Conservation (phyloP, 2,329 filamentous ascomycete species). For the Botrytis paeoniae region DNA sequence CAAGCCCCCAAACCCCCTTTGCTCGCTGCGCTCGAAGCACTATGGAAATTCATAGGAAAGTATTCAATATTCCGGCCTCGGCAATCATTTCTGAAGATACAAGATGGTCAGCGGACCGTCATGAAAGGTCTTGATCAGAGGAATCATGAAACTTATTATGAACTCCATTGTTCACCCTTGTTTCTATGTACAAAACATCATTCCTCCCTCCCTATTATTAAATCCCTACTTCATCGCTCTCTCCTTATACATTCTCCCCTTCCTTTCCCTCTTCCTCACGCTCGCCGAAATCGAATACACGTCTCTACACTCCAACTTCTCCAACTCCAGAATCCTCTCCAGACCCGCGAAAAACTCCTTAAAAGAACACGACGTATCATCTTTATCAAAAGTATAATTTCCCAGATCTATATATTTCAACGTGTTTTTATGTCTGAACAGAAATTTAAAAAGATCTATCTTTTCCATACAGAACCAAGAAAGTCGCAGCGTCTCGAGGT, state of each 20-base stretch:
- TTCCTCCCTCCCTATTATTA: not conserved
- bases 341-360: not conserved
- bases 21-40: not conserved
- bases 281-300: not conserved
- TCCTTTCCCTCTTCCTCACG: not conserved
- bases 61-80: not conserved
- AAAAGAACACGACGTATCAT: not conserved
- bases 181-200: not conserved
- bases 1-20: no score
- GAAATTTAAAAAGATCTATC: not conserved
- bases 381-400: not conserved
- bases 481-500: not conserved
- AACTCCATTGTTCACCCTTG: fast-evolving
- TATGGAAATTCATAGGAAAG: not conserved
- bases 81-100: not conserved
- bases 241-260: not conserved
- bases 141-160: no score
- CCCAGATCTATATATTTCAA: not conserved
- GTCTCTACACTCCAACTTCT: not conserved
- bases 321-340: not conserved
- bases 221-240: not conserved
- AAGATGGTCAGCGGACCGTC: not conserved
- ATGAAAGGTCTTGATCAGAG: not conserved
- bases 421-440: not conserved
- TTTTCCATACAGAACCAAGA: not conserved